Conservation (phyloP, 495 filamentous ascomycete genomes). For the Hypoxylon perforatum region DNA sequence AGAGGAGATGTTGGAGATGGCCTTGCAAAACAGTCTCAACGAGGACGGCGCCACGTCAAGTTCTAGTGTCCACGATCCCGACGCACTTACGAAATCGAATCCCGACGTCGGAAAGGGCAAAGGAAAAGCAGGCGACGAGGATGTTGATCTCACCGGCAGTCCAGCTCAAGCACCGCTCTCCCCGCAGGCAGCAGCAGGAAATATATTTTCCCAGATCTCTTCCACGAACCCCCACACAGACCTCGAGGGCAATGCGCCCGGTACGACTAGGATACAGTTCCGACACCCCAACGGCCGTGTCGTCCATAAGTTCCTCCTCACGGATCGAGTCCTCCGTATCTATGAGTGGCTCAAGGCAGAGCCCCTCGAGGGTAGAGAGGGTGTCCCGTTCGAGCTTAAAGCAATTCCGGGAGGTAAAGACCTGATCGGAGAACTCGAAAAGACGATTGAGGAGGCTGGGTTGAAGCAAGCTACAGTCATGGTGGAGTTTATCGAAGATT, state of each 20-base stretch:
- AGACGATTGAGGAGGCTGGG: slow-evolving; percentile 83
- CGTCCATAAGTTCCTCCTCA: slow-evolving; percentile 81
- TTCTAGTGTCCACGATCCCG: slow-evolving; percentile 73
- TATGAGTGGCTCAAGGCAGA: slow-evolving; percentile 98
- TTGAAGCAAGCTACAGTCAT: slow-evolving; percentile 91
- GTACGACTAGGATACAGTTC: slow-evolving; percentile 91
- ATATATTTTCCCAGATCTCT: slow-evolving; percentile 74
- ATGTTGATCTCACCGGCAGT: slow-evolving; percentile 26
- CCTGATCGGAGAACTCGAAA: slow-evolving; percentile 76
- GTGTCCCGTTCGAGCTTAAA: slow-evolving; percentile 84
- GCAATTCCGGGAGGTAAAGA: slow-evolving; percentile 76
- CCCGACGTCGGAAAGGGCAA: slow-evolving; percentile 73
- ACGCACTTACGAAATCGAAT: slow-evolving; percentile 76
- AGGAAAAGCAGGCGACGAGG: slow-evolving; percentile 59
- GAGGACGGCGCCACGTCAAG: slow-evolving; percentile 45
- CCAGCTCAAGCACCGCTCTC: slow-evolving; percentile 20
- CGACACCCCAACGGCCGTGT: slow-evolving; percentile 81
- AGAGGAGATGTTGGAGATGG: slow-evolving; percentile 95
- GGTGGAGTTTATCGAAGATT: slow-evolving; percentile 85
- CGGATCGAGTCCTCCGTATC: slow-evolving; percentile 82
- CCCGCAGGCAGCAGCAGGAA: slow-evolving; percentile 39
- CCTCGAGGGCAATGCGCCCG: slow-evolving; percentile 72
- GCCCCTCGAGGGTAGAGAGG: slow-evolving; percentile 78
- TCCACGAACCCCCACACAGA: slow-evolving; percentile 79
- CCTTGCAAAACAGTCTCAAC: slow-evolving; percentile 84